A percentile compares a stretch with the other conserved stretches of the same genome.
Evolutionary conservation across 2,329 filamentous ascomycete species (phyloP).

Genomic region (Diaporthe batatas): DNA sequence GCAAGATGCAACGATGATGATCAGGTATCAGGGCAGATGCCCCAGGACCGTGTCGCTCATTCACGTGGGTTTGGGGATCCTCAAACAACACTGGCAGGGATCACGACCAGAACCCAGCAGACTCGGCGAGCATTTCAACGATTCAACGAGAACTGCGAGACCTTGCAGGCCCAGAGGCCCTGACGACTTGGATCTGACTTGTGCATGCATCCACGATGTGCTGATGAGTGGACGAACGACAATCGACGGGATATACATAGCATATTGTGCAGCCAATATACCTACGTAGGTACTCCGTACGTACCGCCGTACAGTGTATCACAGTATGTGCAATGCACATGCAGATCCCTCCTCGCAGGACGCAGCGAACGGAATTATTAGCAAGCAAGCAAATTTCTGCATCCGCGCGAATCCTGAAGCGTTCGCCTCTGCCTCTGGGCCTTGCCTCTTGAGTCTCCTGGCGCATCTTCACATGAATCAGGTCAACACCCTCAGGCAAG

Average conservation of each 20-base stretch:
- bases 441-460: not conserved
- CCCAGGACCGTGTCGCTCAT: not conserved
- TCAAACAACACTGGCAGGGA: slow-evolving; percentile 15
- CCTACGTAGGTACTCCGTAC: not conserved
- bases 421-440: not conserved
- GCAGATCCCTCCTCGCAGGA: slow-evolving; percentile 17
- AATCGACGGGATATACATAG: not conserved
- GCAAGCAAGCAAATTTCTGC: slow-evolving; percentile 15
- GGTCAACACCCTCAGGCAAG: slow-evolving; percentile 19
- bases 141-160: not conserved
- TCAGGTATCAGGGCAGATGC: slow-evolving; percentile 3
- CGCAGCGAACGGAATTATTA: slow-evolving; percentile 4
- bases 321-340: not conserved
- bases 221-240: not conserved
- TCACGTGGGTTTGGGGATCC: slow-evolving; percentile 27
- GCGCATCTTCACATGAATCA: slow-evolving; percentile 32
- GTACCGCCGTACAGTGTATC: not conserved
- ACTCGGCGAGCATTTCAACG: slow-evolving; percentile 29
- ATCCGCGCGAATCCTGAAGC: not conserved
- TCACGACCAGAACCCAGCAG: slow-evolving; percentile 13
- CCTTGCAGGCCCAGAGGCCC: no score
- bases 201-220: not conserved
- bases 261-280: not conserved
- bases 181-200: slow-evolving; percentile 21
- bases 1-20: slow-evolving; percentile 8